Base-by-base conservation (phyloP, 192 early-diverging fungal species). In the Backusella mclennaniae region DNA sequence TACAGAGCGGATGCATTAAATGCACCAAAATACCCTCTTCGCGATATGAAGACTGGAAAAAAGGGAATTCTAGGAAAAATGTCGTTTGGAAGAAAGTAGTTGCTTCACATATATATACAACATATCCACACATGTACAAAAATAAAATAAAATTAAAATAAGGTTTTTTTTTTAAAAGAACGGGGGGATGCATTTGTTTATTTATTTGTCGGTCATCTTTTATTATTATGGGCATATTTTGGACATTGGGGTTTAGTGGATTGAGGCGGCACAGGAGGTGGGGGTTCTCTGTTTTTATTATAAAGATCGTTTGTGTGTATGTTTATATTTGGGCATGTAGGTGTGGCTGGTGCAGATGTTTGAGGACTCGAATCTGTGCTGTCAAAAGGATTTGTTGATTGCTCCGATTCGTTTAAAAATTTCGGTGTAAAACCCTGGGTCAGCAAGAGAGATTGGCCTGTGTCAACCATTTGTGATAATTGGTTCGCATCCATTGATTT, bases 11-110 rank as follows among this genome's bases (percentile, higher is more conserved):
- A 81, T 74, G 67, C 71, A 1, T 26, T 33, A 17, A 69, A 49
- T 69, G 79, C 79, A 26, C 79, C 79, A n/a, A 73, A 73, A 46
- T 81, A 81, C 41, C 79, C 76, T 17, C 56, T 81, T 31, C 44
- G 69, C 21, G 29, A 70, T 23, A 15, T 81, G 33, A 69, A 73
- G 29, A 49, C 23, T 29, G 56, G 77, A 46, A 75, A 67, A 19
- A 52, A 73, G 31, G 35, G 56, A 6, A 41, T 69, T 21, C 39
- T 73, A 49, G 36, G 36, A 9, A 73, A 73, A 17, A 23, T 71
- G 35, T 12, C 39, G 15, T 73, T 73, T 35, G 49, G 73, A 23
- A 67, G 66, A 75, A 67, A 67, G 42, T 75, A 66, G 21, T n/a
- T 2, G 4, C 31, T 33, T 29, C 46, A 15, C 6, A n/a, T n/a